Evolutionary conservation across 805 yeast species (phyloP), one percentile per base, ranked within the genome.

Genomic region (Pichia cabralensis): DNA sequence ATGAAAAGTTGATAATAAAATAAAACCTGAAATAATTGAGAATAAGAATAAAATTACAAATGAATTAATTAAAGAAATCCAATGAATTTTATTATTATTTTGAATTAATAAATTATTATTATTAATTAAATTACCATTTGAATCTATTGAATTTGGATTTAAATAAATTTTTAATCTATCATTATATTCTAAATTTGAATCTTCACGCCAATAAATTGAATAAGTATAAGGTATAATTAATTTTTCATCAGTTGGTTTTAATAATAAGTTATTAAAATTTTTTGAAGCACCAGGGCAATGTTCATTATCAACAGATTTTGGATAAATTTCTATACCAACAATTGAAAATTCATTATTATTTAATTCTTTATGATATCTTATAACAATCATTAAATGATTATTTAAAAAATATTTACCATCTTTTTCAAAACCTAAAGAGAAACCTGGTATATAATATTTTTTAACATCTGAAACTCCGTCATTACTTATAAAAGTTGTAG

Each of bases 271-370:
- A 24, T 70, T 61, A 52, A 64, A 79, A 46, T 70, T 60, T 43
- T 70, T 76, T 8, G 77, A 64, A 4, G 80, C 76, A 10, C 86
- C 88, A 2, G 94, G 94, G 54, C 95, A 85, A 33, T 57, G 66
- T 52, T 56, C 69, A 53, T 67, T 74, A 28, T 68, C 61, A 10
- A 81, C 88, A 35, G 92, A 80, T 52, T 74, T 78, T 9, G 95
- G 95, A 51, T 85, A 85, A 11, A 84, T 82, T 58, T 85, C 96
- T 46, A 86, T 81, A 0, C 95, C 96, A 14, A 85, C 94, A 46
- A 85, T 82, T 3, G 82, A 65, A 43, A 67, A 63, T n/a, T n/a
- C n/a, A 32, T 59, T 55, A 32, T 52, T 55, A 22, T 63, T 58
- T 50, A 62, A 55, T 40, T 69, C 62, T 32, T 61, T 60, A 45